A percentile compares a stretch with the other conserved stretches of the same genome.
phyloP scores from a whole-genome alignment of 2,329 filamentous ascomycete species.

The Penicillium crustosum region DNA sequence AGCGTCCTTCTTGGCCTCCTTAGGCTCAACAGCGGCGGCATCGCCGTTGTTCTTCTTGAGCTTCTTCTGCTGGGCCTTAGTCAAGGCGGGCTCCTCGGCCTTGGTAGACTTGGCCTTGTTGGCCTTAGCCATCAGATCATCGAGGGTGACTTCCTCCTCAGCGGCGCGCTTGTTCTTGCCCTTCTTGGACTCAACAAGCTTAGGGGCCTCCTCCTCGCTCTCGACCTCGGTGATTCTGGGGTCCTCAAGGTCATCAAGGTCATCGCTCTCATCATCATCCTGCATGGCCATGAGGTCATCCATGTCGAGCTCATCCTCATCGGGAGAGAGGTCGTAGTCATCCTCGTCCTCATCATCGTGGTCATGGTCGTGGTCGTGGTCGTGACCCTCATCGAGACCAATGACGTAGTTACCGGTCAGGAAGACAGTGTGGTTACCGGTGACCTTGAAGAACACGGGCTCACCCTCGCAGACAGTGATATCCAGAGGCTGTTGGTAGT shows the following conservation, averaged over 20 bases:
- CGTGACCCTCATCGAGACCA: slow-evolving; percentile 56
- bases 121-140: slow-evolving; percentile 80
- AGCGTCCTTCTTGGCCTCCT: slow-evolving; percentile 51
- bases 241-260: slow-evolving; percentile 74
- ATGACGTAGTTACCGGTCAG: slow-evolving; percentile 96
- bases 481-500: slow-evolving; percentile 93
- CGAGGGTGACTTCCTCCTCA: slow-evolving; percentile 68
- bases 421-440: slow-evolving; percentile 84
- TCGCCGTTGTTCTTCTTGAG: slow-evolving; percentile 98
- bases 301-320: slow-evolving; percentile 71
- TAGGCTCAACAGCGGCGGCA: slow-evolving; percentile 62
- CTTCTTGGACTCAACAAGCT: slow-evolving; percentile 51
- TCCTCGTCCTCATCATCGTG: slow-evolving; percentile 62
- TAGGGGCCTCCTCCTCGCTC: slow-evolving; percentile 69
- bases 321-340: slow-evolving; percentile 78
- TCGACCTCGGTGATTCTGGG: slow-evolving; percentile 82
- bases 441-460: slow-evolving; percentile 87
- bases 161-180: slow-evolving; percentile 95
- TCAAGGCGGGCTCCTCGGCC: slow-evolving; percentile 69
- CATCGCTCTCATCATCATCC: slow-evolving; percentile 66
- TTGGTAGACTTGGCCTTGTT: slow-evolving; percentile 54
- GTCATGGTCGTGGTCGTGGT: slow-evolving; percentile 51
- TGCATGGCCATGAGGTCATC: slow-evolving; percentile 49
- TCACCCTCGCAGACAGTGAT: slow-evolving; percentile 88
- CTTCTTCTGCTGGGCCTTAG: slow-evolving; percentile 98